Conservation (phyloP, 2,329 filamentous ascomycete species). For the Pseudonectria foliicola region DNA sequence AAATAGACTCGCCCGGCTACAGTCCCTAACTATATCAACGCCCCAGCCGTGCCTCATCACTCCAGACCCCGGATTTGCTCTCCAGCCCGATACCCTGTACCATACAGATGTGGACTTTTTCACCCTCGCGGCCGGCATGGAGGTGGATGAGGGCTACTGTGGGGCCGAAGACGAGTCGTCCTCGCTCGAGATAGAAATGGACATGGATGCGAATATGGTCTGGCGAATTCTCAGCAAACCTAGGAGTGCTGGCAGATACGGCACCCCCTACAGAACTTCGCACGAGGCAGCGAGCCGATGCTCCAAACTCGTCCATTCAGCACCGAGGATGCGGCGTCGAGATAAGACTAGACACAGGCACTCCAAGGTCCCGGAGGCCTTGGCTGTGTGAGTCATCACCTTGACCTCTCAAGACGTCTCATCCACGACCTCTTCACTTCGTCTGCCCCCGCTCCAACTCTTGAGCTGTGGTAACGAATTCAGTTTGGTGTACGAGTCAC, state of each 20-base stretch:
- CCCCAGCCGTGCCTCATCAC: conserved; percentile 1
- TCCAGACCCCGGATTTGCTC: conserved; percentile 1
- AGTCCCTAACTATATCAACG: too few species aligned
- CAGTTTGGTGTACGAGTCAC: too few species aligned
- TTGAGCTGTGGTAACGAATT: too few species aligned
- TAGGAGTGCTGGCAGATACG: conserved; percentile 14
- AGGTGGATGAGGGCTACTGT: conserved; percentile 24
- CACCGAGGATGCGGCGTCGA: conserved; percentile 21
- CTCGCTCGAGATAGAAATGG: too few species aligned
- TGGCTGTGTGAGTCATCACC: background rate
- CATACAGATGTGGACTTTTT: conserved; percentile 2
- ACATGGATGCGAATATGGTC: conserved; percentile 6
- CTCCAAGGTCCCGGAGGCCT: conserved; percentile 3
- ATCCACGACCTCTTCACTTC: too few species aligned
- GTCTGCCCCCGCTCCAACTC: background rate
- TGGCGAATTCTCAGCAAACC: conserved; percentile 5
- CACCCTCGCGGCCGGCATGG: conserved; percentile 5
- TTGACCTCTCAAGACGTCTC: too few species aligned
- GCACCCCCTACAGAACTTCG: conserved; percentile 16
- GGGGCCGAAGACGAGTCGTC: conserved; percentile 19
- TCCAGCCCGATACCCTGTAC: conserved; percentile 4
- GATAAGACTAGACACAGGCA: conserved; percentile 15
- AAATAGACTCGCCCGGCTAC: background rate
- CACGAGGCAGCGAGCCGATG: conserved; percentile 18
- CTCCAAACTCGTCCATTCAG: conserved; percentile 16